A percentile compares a stretch with the other conserved stretches of the same genome.
Evolutionary conservation across 306 rosid genomes (phyloP).

Genomic region (Quercus wislizeni): DNA sequence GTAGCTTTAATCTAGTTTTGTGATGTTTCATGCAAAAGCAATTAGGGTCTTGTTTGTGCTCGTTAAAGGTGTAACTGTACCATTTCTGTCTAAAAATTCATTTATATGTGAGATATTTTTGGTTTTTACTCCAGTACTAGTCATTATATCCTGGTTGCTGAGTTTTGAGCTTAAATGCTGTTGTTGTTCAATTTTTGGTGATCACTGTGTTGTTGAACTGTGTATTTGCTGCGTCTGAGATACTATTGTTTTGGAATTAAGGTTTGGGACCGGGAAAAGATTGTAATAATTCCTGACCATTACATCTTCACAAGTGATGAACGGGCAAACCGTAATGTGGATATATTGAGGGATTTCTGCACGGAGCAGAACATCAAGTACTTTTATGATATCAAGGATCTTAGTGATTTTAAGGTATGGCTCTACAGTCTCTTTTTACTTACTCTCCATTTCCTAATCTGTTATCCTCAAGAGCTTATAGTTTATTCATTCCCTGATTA

Average conservation of each 20-base stretch:
- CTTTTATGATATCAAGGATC: conserved; percentile 93
- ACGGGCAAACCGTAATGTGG: conserved; percentile 95
- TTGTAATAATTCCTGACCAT: conserved; percentile 92
- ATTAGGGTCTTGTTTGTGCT: background rate
- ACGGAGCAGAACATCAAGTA: conserved; percentile 83
- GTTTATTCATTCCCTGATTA: conserved; percentile 6
- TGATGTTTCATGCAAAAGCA: background rate
- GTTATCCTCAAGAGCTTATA: conserved; percentile 5
- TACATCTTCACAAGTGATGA: conserved; percentile 89
- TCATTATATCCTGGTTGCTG: background rate
- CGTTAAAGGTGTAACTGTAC: background rate
- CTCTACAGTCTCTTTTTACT: background rate
- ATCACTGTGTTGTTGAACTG: conserved; percentile 7
- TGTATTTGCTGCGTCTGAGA: background rate
- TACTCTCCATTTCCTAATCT: background rate
- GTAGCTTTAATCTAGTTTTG: background rate
- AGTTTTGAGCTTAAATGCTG: background rate
- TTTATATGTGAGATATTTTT: background rate
- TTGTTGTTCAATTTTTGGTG: background rate
- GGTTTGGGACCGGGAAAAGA: conserved; percentile 97
- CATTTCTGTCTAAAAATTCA: background rate
- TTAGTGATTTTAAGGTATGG: conserved; percentile 80
- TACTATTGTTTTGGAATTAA: conserved; percentile 21
- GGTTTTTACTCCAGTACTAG: background rate
- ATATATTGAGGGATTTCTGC: conserved; percentile 89